These are phyloP conservation scores for Podosphaera fusca DNA, from an alignment of 2,329 filamentous ascomycete species.

Conservation along the genomic window DNA sequence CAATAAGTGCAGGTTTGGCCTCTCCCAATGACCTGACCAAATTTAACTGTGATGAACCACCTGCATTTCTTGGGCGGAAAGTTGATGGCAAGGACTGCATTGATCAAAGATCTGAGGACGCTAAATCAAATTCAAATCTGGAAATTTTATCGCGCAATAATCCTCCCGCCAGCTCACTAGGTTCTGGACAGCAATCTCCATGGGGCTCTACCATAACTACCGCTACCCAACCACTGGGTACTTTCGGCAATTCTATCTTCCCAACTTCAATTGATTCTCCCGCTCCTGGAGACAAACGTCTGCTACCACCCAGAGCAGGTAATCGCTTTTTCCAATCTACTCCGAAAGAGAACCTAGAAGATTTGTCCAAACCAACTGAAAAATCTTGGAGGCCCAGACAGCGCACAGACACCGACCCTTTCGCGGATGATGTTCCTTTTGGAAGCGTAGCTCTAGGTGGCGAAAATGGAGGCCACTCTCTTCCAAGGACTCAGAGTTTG, in stretches of 20 bases:
- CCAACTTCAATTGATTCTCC: conserved; percentile 26
- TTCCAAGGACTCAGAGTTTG: conserved; percentile 20
- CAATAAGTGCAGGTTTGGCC: conserved; percentile 33
- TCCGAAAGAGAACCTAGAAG: conserved; percentile 52
- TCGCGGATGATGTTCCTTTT: conserved; percentile 38
- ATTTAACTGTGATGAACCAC: conserved; percentile 37
- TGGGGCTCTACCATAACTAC: conserved; percentile 29
- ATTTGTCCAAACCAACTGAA: conserved; percentile 28
- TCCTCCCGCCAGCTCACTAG: conserved; percentile 23
- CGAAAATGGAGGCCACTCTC: conserved; percentile 29
- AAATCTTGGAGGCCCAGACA: conserved; percentile 37
- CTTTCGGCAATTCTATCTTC: conserved; percentile 78
- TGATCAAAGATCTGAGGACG: conserved; percentile 30
- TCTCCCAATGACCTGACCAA: conserved; percentile 38
- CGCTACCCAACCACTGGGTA: conserved; percentile 51
- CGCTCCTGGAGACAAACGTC: conserved; percentile 45
- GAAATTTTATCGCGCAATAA: conserved; percentile 29
- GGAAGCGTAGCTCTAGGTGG: conserved; percentile 55
- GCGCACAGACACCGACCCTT: conserved; percentile 53
- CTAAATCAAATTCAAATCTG: conserved; percentile 18
- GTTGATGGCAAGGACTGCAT: conserved; percentile 28
- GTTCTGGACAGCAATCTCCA: conserved; percentile 22
- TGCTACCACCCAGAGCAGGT: conserved; percentile 45
- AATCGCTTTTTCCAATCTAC: conserved; percentile 74
- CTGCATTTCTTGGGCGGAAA: conserved; percentile 34